phyloP scores from a whole-genome alignment of 371 early-diverging fungal species.

The Smittium culicis region DNA sequence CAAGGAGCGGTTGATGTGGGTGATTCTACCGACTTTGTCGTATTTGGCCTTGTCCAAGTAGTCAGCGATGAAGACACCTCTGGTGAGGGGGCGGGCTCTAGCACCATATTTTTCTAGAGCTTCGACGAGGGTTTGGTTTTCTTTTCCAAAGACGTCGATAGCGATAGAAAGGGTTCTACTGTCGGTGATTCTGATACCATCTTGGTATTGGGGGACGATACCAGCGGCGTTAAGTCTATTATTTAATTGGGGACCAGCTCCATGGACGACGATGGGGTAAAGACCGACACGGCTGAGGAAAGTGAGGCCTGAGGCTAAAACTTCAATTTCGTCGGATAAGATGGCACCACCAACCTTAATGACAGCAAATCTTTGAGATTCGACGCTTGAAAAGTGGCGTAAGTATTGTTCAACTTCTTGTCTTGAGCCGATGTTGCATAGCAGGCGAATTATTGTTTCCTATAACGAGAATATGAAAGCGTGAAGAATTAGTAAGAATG shows the following conservation, averaged over 20 bases:
- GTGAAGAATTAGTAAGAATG: too few relatives aligned
- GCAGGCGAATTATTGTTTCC: conserved; percentile 91
- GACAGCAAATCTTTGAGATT: conserved; percentile 96
- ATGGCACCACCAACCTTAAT: conserved; percentile 98
- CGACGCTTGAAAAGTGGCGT: conserved; percentile 85
- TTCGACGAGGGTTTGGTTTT: conserved; percentile 89
- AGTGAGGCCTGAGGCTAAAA: conserved; percentile 83
- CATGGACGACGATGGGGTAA: conserved; percentile 94
- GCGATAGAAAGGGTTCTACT: conserved; percentile 79
- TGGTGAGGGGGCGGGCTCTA: conserved; percentile 80
- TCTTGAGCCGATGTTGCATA: conserved; percentile 94
- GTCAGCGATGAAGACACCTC: conserved; percentile 89
- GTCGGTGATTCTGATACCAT: conserved; percentile 94
- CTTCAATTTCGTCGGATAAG: conserved; percentile 81
- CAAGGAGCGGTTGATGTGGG: conserved; percentile 71
- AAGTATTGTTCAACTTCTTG: conserved; percentile 96
- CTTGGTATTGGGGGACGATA: conserved; percentile 80
- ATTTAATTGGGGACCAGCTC: conserved; percentile 94
- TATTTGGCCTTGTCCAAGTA: conserved; percentile 85
- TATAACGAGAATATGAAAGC: too few relatives aligned
- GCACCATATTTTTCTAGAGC: conserved; percentile 88
- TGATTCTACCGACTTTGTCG: conserved; percentile 82
- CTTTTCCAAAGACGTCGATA: conserved; percentile 74
- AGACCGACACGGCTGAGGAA: conserved; percentile 92
- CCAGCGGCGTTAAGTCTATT: conserved; percentile 67